Conservation (phyloP, 768 basidiomycete genomes). For the Pleurotus pulmonarius region DNA sequence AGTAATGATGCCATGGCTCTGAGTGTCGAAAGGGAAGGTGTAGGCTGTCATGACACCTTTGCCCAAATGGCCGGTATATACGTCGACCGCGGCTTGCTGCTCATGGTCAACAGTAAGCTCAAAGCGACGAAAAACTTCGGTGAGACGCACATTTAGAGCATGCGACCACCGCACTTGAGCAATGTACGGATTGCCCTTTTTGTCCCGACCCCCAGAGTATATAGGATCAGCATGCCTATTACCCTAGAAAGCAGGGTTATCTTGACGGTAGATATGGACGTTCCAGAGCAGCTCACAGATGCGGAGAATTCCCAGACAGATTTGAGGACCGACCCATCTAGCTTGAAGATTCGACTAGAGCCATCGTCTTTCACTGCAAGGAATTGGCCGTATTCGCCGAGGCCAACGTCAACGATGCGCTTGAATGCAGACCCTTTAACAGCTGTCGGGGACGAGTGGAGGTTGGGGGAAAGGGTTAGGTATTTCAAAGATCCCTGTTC, state of each 20-base stretch:
- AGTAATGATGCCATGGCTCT: conserved; percentile 60
- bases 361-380: conserved; percentile 58
- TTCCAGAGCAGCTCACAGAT: conserved; percentile 35
- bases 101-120: neutral
- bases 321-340: conserved; percentile 34
- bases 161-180: conserved; percentile 69
- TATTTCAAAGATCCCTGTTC: conserved; percentile 49
- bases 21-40: conserved; percentile 63
- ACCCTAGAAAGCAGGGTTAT: conserved; percentile 1
- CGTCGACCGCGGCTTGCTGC: conserved; percentile 54
- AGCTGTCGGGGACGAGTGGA: conserved; percentile 43
- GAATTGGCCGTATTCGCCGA: conserved; percentile 52
- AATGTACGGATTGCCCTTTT: conserved; percentile 49
- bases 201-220: conserved; percentile 55
- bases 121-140: conserved; percentile 6
- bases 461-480: conserved; percentile 45
- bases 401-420: conserved; percentile 57
- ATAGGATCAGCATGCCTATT: conserved; percentile 40
- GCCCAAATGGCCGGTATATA: conserved; percentile 47
- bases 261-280: too few species aligned
- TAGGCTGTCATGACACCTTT: conserved; percentile 47
- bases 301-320: conserved; percentile 53
- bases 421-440: conserved; percentile 44
- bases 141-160: conserved; percentile 40
- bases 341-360: conserved; percentile 49